phyloP scores from a whole-genome alignment of 768 basidiomycete genomes.

The Auriscalpium microsporum region DNA sequence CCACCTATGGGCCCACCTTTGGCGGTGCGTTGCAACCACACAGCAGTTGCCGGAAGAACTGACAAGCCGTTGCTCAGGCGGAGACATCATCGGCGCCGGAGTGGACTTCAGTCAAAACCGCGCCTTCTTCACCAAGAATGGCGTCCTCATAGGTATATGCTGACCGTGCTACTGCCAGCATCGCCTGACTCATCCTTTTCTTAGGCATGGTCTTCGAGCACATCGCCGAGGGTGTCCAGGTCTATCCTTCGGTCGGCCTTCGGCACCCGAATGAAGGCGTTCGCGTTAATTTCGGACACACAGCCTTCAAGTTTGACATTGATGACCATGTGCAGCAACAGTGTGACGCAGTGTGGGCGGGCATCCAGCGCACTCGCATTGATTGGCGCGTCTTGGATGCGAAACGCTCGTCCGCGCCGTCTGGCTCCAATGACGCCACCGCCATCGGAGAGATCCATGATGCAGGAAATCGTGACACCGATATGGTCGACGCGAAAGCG shows the following conservation, averaged over 20 bases:
- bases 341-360: slow-evolving; percentile 56
- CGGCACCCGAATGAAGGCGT: slow-evolving; percentile 72
- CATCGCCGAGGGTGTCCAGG: slow-evolving; percentile 51
- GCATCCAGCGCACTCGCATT: slow-evolving; percentile 51
- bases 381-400: slow-evolving; percentile 32
- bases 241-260: slow-evolving; percentile 87
- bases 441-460: slow-evolving; percentile 12
- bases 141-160: slow-evolving; percentile 51
- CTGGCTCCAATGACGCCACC: neutral
- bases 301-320: slow-evolving; percentile 84
- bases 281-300: slow-evolving; percentile 82
- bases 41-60: slow-evolving; percentile 3
- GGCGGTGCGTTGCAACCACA: slow-evolving; percentile 47
- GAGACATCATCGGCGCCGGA: slow-evolving; percentile 87
- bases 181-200: slow-evolving; percentile 1
- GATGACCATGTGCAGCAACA: slow-evolving; percentile 74
- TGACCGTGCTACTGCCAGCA: slow-evolving; percentile 5
- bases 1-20: slow-evolving; percentile 69
- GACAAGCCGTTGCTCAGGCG: slow-evolving; percentile 38
- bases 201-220: slow-evolving; percentile 65
- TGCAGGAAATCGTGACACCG: neutral
- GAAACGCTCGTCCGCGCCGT: slow-evolving; percentile 2
- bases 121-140: slow-evolving; percentile 90
- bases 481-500: slow-evolving; percentile 34
- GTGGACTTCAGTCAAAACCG: slow-evolving; percentile 77